Percentiles rank a stretch among this genome's conserved stretches.
phyloP scores from a whole-genome alignment of 176 grass and related monocot species.

The Elymus sibiricus region DNA sequence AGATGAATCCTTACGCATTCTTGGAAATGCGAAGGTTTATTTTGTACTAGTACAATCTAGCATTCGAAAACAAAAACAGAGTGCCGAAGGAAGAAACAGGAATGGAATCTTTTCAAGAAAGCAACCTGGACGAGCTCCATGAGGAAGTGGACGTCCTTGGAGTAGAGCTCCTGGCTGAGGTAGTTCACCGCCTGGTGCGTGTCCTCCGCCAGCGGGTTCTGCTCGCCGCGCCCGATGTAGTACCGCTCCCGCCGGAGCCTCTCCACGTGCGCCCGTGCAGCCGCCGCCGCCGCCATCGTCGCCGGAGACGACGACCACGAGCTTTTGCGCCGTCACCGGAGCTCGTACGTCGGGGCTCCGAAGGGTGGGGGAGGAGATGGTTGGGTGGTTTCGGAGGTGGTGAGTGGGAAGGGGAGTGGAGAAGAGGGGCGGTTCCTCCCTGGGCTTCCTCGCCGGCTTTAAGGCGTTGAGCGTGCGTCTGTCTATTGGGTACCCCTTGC shows the following conservation, averaged over 20 bases:
- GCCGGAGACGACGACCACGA: neutral
- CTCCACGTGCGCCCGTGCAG: constrained; percentile 57
- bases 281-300: neutral
- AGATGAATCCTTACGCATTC: neutral
- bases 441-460: neutral
- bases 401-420: neutral
- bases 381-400: neutral
- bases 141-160: constrained; percentile 87
- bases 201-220: constrained; percentile 74
- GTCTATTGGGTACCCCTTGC: neutral
- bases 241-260: constrained; percentile 47
- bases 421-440: neutral
- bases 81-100: neutral
- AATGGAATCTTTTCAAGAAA: neutral
- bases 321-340: neutral
- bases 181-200: constrained; percentile 66
- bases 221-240: constrained; percentile 62
- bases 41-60: neutral
- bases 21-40: neutral
- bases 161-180: constrained; percentile 66
- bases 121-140: constrained; percentile 84
- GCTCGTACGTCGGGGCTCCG: neutral
- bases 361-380: neutral
- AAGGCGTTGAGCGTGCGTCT: neutral
- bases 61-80: neutral